Evolutionary conservation across 495 filamentous ascomycete genomes (phyloP).

Genomic region (Thermochaetoides thermophila): DNA sequence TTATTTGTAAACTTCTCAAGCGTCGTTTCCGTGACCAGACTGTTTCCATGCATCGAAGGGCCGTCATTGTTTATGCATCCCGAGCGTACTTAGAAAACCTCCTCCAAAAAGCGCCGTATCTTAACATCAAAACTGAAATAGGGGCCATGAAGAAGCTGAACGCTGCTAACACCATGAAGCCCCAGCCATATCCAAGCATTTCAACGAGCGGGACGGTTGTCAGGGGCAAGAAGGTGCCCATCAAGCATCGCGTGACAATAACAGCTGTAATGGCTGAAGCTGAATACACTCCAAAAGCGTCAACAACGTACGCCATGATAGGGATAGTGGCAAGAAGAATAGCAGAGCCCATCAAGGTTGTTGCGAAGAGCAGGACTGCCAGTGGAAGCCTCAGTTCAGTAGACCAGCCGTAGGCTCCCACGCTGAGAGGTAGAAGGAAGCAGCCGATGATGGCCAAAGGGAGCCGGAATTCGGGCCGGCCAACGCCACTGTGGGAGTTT

Average conservation of each 20-base stretch:
- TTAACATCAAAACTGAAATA: slow-evolving; percentile 34
- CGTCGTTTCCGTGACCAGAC: too few species aligned
- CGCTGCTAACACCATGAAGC: slow-evolving; percentile 28
- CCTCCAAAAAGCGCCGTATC: slow-evolving; percentile 36
- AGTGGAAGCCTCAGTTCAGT: slow-evolving; percentile 26
- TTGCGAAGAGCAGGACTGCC: slow-evolving; percentile 23
- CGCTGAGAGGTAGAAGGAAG: slow-evolving; percentile 26
- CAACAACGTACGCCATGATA: slow-evolving; percentile 39
- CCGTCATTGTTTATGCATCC: slow-evolving; percentile 3
- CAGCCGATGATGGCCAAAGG: slow-evolving; percentile 33
- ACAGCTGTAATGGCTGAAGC: slow-evolving; percentile 42
- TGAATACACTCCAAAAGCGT: slow-evolving; percentile 40
- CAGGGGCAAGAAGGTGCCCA: slow-evolving; percentile 39
- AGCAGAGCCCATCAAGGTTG: slow-evolving; percentile 27
- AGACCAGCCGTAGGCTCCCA: slow-evolving; percentile 35
- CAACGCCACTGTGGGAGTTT: slow-evolving; percentile 20
- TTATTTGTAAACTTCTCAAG: too few species aligned
- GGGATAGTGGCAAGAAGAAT: slow-evolving; percentile 33
- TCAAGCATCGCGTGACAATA: slow-evolving; percentile 38
- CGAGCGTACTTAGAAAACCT: slow-evolving; percentile 32
- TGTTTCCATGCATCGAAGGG: too few species aligned
- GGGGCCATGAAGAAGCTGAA: slow-evolving; percentile 28
- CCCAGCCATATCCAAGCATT: slow-evolving; percentile 34
- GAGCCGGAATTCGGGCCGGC: slow-evolving; percentile 35
- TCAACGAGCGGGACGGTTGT: slow-evolving; percentile 28